Evolutionary conservation across 2,329 filamentous ascomycete species (phyloP), one percentile per base, ranked within the genome.

Genomic region (Pseudocercospora fuligena): DNA sequence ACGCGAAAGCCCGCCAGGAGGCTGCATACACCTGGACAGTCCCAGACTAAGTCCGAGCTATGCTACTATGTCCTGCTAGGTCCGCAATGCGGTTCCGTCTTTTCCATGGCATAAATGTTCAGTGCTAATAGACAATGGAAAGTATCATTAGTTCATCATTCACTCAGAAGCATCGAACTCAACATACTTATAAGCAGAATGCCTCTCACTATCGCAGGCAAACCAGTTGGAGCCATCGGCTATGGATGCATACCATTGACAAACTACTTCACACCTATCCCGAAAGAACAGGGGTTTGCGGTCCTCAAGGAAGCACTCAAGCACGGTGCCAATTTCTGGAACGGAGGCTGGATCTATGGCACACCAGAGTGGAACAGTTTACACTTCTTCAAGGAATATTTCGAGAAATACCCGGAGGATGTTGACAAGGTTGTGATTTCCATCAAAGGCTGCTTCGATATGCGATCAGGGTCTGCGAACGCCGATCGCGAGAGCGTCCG

Each of bases 191-290:
- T 12, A 3, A 57, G 14, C 27, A 40, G 3, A 23, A 58, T 58
- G 54, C 5, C 54, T 21, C n/a, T 58, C 54, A 58, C 54, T 8
- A 36, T 74, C 14, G 64, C 69, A 43, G 67, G 71, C 60, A 51
- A 66, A 3, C 36, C 64, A 14, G 60, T 75, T 53, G 60, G 63
- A 21, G 64, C 74, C n/a, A 77, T 79, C 21, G 82, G 82, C 73
- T 84, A 77, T 66, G 82, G 82, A 56, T 75, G 83, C 23, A 83
- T 84, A 82, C 80, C 81, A 63, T 72, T 84, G 1, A 84, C 82
- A 68, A 83, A 80, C 81, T 77, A 81, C 60, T 66, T 62, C 14
- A 76, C 74, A 36, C 80, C 80, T 3, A 77, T 71, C 4, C 69
- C 77, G 7, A 63, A 76, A 23, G 72, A 76, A 21, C 69, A 83